phyloP scores from a whole-genome alignment of 176 grass and related monocot species.

The Triticum monococcum region DNA sequence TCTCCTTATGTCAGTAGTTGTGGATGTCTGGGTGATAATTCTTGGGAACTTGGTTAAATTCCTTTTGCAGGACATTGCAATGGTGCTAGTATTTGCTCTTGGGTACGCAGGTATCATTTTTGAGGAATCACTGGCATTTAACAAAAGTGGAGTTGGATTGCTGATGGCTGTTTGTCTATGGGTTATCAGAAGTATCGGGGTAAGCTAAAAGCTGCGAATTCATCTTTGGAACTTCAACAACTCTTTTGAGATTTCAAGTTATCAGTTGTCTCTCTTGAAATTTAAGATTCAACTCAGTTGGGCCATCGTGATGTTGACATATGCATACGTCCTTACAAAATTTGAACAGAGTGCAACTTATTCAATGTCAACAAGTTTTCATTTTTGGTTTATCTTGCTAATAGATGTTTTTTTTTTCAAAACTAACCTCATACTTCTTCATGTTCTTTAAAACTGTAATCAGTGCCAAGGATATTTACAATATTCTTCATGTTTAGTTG shows the following conservation, averaged over 20 bases:
- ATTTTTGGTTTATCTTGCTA: not conserved
- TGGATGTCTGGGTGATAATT: not conserved
- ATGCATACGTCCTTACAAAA: not conserved
- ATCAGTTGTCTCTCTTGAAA: not conserved
- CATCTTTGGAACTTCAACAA: not conserved
- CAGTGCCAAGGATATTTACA: not conserved
- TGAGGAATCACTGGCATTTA: conserved; percentile 94
- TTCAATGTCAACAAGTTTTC: not conserved
- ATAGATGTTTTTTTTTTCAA: not conserved
- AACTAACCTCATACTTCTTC: not conserved
- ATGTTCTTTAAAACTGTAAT: not conserved
- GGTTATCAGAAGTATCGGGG: conserved; percentile 97
- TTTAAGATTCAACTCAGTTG: not conserved
- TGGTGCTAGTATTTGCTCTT: conserved; percentile 88
- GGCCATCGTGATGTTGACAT: not conserved
- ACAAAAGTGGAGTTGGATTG: conserved; percentile 93
- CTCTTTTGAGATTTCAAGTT: conserved; percentile 12
- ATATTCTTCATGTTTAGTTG: not conserved
- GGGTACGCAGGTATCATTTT: conserved; percentile 97
- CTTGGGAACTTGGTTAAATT: conserved; percentile 15
- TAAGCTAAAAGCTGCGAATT: conserved; percentile 37
- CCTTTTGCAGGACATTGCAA: conserved; percentile 78
- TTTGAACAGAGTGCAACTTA: not conserved
- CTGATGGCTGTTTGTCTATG: conserved; percentile 94
- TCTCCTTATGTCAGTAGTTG: not conserved